Evolutionary conservation across 225 moss, liverwort and hornwort species (phyloP), one percentile per base, ranked within the genome.

Genomic region (Physcomitrellopsis africana): DNA sequence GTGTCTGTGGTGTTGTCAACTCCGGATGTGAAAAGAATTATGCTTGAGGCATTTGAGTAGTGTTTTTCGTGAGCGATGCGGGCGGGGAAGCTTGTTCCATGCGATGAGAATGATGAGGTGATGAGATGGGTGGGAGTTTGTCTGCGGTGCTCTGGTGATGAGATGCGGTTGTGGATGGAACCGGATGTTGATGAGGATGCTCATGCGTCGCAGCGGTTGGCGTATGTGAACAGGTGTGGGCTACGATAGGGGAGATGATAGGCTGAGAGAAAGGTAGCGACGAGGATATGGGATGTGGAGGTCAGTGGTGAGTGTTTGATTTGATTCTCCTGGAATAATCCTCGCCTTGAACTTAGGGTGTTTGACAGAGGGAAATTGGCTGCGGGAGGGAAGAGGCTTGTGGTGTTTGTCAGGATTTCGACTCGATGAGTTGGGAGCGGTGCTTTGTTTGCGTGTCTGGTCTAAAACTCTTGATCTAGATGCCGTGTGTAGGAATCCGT

Each of bases 161-260:
- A 32, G 29, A 48, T 26, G 66, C 23, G 66, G 63, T 60, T 27
- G 29, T 26, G 5, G 51, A 29, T 32, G 51, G 18, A 5, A 2
- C 7, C 32, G 32, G 32, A 5, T 37, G 32, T 37, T 7, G 32
- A 37, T 15, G 69, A 19, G 8, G 47, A 46, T 17, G 10, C 4
- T 74, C 27, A 67, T 57, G 67, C 67, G 67, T 75, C 75, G 75
- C 75, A 75, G 75, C 75, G 75, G 51, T 75, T 75, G 65, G 56
- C 17, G 56, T 61, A 16, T 46, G 51, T 42, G 42, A 27, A 52
- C 32, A 62, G 41, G 22, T 8, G 20, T 42, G 55, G 7, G 29
- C 15, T 43, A 43, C 7, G 44, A 17, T 43, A 41, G 54, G 12
- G 56, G 42, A 7, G 11, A 5, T 7, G 26, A 0, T 14, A 15